These are phyloP conservation scores for Tuber brumale DNA, from an alignment of 495 filamentous ascomycete genomes.

Conservation along the genomic window DNA sequence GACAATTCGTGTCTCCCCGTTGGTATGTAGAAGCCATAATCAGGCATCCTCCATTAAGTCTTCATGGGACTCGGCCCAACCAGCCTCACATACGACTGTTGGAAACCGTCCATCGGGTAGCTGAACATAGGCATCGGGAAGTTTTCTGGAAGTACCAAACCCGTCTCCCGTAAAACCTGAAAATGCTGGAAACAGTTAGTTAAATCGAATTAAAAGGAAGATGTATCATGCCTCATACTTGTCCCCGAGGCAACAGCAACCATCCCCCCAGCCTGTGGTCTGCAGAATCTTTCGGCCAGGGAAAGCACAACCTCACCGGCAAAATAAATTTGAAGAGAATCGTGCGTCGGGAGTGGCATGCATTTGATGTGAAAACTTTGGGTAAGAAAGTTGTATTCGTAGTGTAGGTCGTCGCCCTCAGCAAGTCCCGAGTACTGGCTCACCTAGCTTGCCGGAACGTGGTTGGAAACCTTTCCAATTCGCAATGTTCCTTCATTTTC, in stretches of 20 bases:
- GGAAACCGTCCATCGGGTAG: too few species aligned
- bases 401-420: background rate
- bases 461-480: background rate
- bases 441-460: rapidly evolving
- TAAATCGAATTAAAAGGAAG: too few species aligned
- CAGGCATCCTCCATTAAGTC: too few species aligned
- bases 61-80: too few species aligned
- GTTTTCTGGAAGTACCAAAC: slow-evolving; percentile 38
- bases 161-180: too few species aligned
- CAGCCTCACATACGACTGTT: too few species aligned
- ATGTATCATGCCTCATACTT: slow-evolving; percentile 3
- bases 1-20: too few species aligned
- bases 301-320: background rate
- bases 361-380: background rate
- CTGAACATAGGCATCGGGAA: too few species aligned
- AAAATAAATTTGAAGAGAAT: background rate
- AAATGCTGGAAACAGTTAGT: too few species aligned
- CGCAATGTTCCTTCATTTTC: background rate
- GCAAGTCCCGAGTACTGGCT: background rate
- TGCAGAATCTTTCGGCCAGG: background rate
- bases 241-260: background rate
- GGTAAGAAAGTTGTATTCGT: background rate
- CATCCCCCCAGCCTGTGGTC: background rate
- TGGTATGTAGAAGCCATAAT: too few species aligned
- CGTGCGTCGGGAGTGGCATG: background rate